Evolutionary conservation across 2,329 filamentous ascomycete species (phyloP).

Genomic region (Teratosphaeriaceae sp.): DNA sequence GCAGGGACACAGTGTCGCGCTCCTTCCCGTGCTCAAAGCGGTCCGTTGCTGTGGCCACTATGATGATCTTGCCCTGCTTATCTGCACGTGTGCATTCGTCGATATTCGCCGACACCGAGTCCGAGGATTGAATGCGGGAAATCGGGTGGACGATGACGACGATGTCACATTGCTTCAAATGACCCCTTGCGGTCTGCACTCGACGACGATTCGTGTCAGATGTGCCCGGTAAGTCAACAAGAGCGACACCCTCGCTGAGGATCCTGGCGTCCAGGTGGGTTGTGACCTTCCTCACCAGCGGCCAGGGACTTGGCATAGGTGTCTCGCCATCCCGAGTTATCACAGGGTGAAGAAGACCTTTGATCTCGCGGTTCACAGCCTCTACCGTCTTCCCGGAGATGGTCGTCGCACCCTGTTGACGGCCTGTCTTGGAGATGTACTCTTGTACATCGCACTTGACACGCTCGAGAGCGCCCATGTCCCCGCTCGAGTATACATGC

Average conservation of each 20-base stretch:
- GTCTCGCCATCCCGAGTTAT: neutral
- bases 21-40: neutral
- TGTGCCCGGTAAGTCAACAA: slow-evolving; percentile 17
- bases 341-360: neutral
- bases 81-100: slow-evolving; percentile 6
- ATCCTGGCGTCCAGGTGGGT: slow-evolving; percentile 10
- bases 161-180: slow-evolving; percentile 9
- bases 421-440: neutral
- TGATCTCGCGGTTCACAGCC: neutral
- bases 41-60: slow-evolving; percentile 15
- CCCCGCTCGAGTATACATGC: neutral
- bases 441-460: neutral
- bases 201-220: slow-evolving; percentile 13
- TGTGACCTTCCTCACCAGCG: slow-evolving; percentile 10
- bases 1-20: neutral
- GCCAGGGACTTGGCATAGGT: slow-evolving; percentile 8
- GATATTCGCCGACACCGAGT: slow-evolving; percentile 7
- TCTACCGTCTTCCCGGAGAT: neutral
- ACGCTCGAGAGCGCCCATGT: neutral
- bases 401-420: neutral
- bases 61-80: slow-evolving; percentile 9
- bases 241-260: slow-evolving; percentile 11
- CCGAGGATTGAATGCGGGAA: slow-evolving; percentile 8
- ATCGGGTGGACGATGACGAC: slow-evolving; percentile 9
- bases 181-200: slow-evolving; percentile 11